phyloP scores from a whole-genome alignment of 306 rosid species.

The Casuarina glauca region DNA sequence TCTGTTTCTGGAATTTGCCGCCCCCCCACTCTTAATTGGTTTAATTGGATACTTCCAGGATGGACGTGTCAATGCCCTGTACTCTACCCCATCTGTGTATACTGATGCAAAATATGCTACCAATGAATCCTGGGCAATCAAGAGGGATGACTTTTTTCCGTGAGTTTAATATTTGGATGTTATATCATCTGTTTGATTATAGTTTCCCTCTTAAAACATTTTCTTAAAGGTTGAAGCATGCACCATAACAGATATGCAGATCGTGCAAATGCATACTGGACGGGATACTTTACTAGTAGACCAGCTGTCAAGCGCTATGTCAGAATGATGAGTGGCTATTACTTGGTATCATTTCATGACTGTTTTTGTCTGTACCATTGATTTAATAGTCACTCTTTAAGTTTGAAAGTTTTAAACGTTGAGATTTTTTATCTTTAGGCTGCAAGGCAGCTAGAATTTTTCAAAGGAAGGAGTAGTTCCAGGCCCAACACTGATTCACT shows the following conservation, averaged over 20 bases:
- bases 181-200: conserved; percentile 7
- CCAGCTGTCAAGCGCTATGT: conserved; percentile 78
- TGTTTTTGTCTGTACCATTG: neutral
- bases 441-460: conserved; percentile 80
- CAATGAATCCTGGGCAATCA: conserved; percentile 76
- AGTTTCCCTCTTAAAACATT: conserved; percentile 21
- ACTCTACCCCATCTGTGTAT: conserved; percentile 86
- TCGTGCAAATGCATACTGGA: conserved; percentile 71
- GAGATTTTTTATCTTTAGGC: conserved; percentile 46
- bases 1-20: neutral
- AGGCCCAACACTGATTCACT: conserved; percentile 68
- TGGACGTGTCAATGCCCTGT: conserved; percentile 81
- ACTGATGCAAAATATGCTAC: conserved; percentile 83
- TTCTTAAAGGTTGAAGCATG: conserved; percentile 27
- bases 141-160: conserved; percentile 88
- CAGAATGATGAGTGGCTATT: conserved; percentile 68
- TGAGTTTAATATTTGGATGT: conserved; percentile 37
- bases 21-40: neutral
- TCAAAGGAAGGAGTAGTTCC: conserved; percentile 52
- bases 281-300: conserved; percentile 89
- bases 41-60: conserved; percentile 41
- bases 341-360: conserved; percentile 50
- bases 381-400: neutral
- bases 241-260: conserved; percentile 73
- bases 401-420: neutral